A percentile compares a stretch with the other conserved stretches of the same genome.
Conservation (phyloP, 2,329 filamentous ascomycete genomes). For the Monilinia polystroma region DNA sequence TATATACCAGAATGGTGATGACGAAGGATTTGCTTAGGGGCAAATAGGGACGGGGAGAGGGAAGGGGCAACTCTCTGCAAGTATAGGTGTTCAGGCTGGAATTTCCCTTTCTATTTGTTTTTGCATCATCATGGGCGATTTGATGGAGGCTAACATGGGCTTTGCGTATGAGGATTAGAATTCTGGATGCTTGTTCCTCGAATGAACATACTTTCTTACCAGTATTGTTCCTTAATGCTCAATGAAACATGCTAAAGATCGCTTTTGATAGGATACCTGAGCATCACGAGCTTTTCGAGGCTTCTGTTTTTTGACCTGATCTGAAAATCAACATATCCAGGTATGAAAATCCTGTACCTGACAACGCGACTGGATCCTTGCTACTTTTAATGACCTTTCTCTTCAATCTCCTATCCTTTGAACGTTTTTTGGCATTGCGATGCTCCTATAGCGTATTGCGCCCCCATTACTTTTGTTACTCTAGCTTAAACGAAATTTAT, state of each 20-base stretch:
- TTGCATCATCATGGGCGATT: slow-evolving; percentile 26
- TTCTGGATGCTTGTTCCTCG: slow-evolving; percentile 25
- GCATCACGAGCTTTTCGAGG: slow-evolving; percentile 2
- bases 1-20: slow-evolving; percentile 76
- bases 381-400: neutral
- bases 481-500: neutral
- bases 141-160: slow-evolving; percentile 47
- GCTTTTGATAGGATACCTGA: slow-evolving; percentile 24
- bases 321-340: slow-evolving; percentile 15
- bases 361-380: neutral
- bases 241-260: slow-evolving; percentile 26
- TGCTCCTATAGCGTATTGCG: neutral
- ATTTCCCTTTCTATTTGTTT: slow-evolving; percentile 32
- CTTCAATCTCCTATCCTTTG: neutral
- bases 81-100: slow-evolving; percentile 40
- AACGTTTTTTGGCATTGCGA: neutral
- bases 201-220: slow-evolving; percentile 29
- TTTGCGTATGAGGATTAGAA: slow-evolving; percentile 29
- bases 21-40: slow-evolving; percentile 48
- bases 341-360: slow-evolving; percentile 12
- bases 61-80: slow-evolving; percentile 43
- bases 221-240: slow-evolving; percentile 11
- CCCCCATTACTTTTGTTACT: neutral
- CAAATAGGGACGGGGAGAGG: neutral
- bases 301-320: slow-evolving; percentile 13